Evolutionary conservation across 345 rosid genomes (phyloP).

Genomic region (Bretschneidera sinensis): DNA sequence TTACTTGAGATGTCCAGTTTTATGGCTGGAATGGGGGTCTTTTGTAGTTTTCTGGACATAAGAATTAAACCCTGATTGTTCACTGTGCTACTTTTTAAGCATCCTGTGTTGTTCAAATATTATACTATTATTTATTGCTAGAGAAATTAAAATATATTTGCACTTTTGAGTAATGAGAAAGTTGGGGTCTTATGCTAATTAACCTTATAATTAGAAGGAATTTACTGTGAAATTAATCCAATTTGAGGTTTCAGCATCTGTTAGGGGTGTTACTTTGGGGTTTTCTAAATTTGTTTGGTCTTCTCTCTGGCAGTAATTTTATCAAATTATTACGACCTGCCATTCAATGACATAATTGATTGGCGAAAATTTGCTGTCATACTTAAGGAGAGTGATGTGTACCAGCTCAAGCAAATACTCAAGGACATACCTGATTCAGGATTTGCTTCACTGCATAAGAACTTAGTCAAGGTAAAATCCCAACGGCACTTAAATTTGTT

Average conservation of each 20-base stretch:
- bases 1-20: no score
- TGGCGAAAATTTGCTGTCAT: constrained; percentile 78
- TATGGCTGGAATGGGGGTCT: no score
- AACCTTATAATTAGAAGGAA: neutral
- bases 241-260: neutral
- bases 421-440: constrained; percentile 63
- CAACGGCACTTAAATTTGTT: neutral
- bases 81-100: no score
- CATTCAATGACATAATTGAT: constrained; percentile 79
- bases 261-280: neutral
- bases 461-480: constrained; percentile 65
- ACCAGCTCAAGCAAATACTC: constrained; percentile 68
- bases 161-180: neutral
- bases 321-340: constrained; percentile 83
- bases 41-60: no score
- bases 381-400: constrained; percentile 66
- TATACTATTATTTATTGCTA: no score
- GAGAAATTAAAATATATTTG: no score
- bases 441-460: constrained; percentile 63
- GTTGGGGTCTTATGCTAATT: neutral
- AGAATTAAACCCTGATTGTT: no score
- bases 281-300: constrained; percentile 3
- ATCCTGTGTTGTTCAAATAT: no score
- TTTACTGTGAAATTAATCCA: neutral
- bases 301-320: constrained; percentile 60